Base-by-base conservation (phyloP, 2,329 filamentous ascomycete species). In the Lasiodiplodia sp. region DNA sequence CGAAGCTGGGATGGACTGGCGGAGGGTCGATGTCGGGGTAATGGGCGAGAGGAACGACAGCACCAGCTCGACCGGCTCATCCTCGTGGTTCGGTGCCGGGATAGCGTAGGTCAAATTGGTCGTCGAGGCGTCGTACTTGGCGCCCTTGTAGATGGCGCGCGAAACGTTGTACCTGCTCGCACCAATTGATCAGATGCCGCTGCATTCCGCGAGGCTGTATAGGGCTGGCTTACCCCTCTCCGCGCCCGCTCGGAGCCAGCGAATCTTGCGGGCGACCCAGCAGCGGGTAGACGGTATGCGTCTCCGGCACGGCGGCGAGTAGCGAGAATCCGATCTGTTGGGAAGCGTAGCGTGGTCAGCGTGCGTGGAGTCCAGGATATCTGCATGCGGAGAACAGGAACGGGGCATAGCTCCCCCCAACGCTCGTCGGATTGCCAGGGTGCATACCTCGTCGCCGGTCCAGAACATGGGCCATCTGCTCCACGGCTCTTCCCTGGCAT, bases 401-500 rank as follows among this genome's bases (percentile, higher is more conserved):
- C 60, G 31, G n/a, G 47, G 60, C 47, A 52, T 52, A 52, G 60
- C 60, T 51, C 40, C 44, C 23, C 57, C 23, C 57, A 51, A 63
- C 58, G 58, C 58, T 34, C 40, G 14, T 34, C 60, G 60, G n/a
- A 63, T 53, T 60, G 55, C 53, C 12, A 38, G 64, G 8, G 25
- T 18, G 67, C 77, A 66, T 78, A 88, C 85, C 76, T 90, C 85
- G 74, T 89, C 84, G 40, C 92, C 91, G 7, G 90, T 92, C 85
- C 90, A 94, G 78, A 94, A 94, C 78, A 95, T 95, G 28, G 93
- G 93, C 93, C 93, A 97, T 80, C 88, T 87, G 66, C 88, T 86
- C 93, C 93, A 96, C 2, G 93, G 93, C 56, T 86, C 85, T 68
- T 91, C 87, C 72, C 93, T 86, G 51, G 92, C 92, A 78, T 87